phyloP scores from a whole-genome alignment of 2,329 filamentous ascomycete genomes.

The Fusarium chaquense region DNA sequence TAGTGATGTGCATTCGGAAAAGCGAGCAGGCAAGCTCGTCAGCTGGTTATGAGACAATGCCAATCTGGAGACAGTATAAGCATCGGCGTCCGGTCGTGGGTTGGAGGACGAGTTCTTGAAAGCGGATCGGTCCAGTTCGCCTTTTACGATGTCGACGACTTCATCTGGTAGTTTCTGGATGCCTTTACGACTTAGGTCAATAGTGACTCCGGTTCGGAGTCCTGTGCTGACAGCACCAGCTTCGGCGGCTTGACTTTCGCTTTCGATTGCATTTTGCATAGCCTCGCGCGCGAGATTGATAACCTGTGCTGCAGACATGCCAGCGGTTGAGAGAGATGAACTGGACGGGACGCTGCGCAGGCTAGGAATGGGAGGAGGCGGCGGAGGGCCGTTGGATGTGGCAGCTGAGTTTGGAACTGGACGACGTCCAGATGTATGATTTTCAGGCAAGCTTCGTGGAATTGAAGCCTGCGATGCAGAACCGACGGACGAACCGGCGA shows the following conservation, averaged over 20 bases:
- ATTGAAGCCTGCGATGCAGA: constrained; percentile 44
- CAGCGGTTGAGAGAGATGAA: constrained; percentile 62
- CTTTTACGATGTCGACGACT: constrained; percentile 79
- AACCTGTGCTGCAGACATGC: constrained; percentile 72
- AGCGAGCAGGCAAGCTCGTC: constrained; percentile 74
- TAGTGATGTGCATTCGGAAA: constrained; percentile 80
- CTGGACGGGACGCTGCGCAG: constrained; percentile 61
- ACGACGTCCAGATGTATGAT: constrained; percentile 55
- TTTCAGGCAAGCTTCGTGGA: constrained; percentile 57
- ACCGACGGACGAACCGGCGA: constrained; percentile 43
- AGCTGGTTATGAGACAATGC: constrained; percentile 85
- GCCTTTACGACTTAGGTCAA: constrained; percentile 81
- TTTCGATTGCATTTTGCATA: constrained; percentile 74
- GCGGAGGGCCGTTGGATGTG: constrained; percentile 56
- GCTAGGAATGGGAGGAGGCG: constrained; percentile 60
- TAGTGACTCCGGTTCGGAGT: constrained; percentile 78
- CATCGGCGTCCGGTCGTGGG: constrained; percentile 33
- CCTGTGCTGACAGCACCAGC: constrained; percentile 69
- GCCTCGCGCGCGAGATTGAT: constrained; percentile 74
- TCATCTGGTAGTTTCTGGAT: constrained; percentile 79
- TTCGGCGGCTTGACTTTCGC: constrained; percentile 73
- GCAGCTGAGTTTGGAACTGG: constrained; percentile 55
- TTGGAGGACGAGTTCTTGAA: constrained; percentile 17
- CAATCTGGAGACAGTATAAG: constrained; percentile 63
- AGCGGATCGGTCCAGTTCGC: constrained; percentile 76